Base-by-base conservation (phyloP, 371 early-diverging fungal genomes). In the Mucor plumbeus region DNA sequence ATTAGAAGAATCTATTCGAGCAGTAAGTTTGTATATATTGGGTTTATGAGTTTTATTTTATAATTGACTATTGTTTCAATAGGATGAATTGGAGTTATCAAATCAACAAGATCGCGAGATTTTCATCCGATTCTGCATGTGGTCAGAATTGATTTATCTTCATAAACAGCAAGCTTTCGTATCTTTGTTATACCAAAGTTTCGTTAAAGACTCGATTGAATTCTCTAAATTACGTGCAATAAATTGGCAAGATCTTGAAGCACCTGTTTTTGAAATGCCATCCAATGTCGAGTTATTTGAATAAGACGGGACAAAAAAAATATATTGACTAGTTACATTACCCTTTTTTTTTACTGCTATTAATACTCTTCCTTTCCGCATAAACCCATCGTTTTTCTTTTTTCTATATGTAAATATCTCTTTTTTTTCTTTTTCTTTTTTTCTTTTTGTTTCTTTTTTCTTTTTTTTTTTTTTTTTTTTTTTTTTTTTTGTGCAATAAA, bases 81-180 rank as follows among this genome's bases (percentile, higher is more conserved):
- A 98, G 96, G 93, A 97, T 93, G 77, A 99, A 84, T 83, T 90
- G 71, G 94, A 96, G 92, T 85, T 97, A 90, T 65, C 94, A 91
- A 73, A 67, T 40, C 79, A 82, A 57, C 62, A 74, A 62, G 64
- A 73, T 33, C 74, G 75, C 1, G 74, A 69, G 13, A 59, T 77
- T 15, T 81, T 78, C 63, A 79, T 78, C 35, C 71, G 67, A 33
- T 76, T 67, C 56, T 81, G 81, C 53, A 78, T 83, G 72, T 78
- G 74, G 73, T 74, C 77, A 21, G 82, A 83, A 48, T 53, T 83
- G 58, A 75, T 70, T 5, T 84, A 78, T 57, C 66, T 81, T n/a
- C 81, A 84, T 68, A 84, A 84, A 59, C 84, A 84, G 41, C 81
- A 80, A 59, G 81, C 81, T 5, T 81, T 80, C 71, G 74, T 91